These are phyloP conservation scores for Boletus bicolor DNA, from an alignment of 768 basidiomycete genomes.

Conservation along the genomic window DNA sequence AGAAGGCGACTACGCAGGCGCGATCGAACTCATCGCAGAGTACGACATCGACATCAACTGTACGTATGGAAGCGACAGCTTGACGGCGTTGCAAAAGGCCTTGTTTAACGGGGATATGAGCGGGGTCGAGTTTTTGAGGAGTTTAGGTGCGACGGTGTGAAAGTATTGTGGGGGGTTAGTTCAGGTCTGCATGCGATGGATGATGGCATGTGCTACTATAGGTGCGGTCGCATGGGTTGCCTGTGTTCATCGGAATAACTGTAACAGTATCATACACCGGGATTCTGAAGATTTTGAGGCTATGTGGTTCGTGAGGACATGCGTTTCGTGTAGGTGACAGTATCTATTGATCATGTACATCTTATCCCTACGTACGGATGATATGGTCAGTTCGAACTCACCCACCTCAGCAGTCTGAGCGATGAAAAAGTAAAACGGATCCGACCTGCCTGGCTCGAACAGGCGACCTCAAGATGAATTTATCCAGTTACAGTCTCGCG, in stretches of 20 bases:
- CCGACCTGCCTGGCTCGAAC: constrained; percentile 43
- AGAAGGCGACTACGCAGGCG: constrained; percentile 18
- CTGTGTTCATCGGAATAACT: neutral
- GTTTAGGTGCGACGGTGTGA: constrained; percentile 20
- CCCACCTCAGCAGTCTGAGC: no score
- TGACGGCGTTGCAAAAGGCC: constrained; percentile 27
- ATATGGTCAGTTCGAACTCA: no score
- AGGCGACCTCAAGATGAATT: constrained; percentile 42
- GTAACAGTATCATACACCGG: neutral
- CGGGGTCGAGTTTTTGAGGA: constrained; percentile 20
- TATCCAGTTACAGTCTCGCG: constrained; percentile 41
- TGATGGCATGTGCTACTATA: neutral
- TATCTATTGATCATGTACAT: no score
- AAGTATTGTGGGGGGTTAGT: neutral
- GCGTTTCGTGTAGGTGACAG: no score
- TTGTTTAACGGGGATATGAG: constrained; percentile 15
- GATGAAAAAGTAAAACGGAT: neutral
- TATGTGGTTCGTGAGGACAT: no score
- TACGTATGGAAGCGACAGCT: constrained; percentile 14
- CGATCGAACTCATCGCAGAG: constrained; percentile 16
- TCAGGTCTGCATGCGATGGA: neutral
- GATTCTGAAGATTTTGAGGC: no score
- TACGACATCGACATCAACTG: constrained; percentile 22
- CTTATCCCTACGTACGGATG: no score
- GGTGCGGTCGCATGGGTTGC: neutral